Base-by-base conservation (phyloP, 768 basidiomycete species). In the Suillus alpinus region DNA sequence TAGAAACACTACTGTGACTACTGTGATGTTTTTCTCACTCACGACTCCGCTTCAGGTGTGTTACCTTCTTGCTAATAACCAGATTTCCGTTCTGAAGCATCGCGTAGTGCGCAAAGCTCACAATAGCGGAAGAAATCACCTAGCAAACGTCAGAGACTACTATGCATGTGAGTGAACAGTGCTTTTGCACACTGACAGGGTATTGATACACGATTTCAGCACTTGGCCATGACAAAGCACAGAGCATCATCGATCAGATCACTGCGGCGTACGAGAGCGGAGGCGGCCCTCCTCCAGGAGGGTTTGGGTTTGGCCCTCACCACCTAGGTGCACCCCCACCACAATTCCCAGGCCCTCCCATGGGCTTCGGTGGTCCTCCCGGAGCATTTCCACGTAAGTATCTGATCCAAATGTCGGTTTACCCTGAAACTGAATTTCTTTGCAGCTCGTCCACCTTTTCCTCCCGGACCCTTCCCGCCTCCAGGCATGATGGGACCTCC, bases 231-330 rank as follows among this genome's bases (percentile, higher is more conserved):
- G 95, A 98, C 83, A 96, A 96, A 75, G 95, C 96, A 18, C 97
- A 99, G 75, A 94, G 79, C 68, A 94, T 98, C 73, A 98, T 99
- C 72, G 96, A 99, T 83, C 93, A 96, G 75, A 98, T 99, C 75
- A 95, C 94, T 40, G 87, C 91, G 23, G 88, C 91, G 29, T 97
- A 96, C 70, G 96, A 98, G 76, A 84, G 83, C 32, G 87, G 91
- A 46, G 87, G 88, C 56, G 91, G 91, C 2, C 92, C 92, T 43
- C 92, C 92, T 65, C 91, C 91, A 12, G 92, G 92, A 56, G 92
- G 92, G 4, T 94, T 93, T 64, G 90, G 90, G 8, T 92, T 92
- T 66, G 90, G 90, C 26, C 90, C 91, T 43, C 91, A 91, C 62
- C 90, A 92, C 73, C 79, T 92, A 56, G 83, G 81, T 56, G 81